phyloP scores from a whole-genome alignment of 176 grass and related monocot species.

The Hyparrhenia diplandra region DNA sequence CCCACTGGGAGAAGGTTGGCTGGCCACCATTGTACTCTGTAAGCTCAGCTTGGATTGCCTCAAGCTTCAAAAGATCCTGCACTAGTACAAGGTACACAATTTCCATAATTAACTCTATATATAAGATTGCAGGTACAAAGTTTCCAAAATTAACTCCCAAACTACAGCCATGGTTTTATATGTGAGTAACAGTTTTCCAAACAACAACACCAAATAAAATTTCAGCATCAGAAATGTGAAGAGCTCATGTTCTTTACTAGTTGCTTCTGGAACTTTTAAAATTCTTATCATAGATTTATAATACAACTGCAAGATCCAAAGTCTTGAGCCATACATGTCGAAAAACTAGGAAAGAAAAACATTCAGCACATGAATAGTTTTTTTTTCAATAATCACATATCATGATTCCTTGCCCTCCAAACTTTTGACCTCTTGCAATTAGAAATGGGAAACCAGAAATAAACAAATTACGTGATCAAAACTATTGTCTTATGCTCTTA shows the following conservation, averaged over 20 bases:
- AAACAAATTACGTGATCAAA: background rate
- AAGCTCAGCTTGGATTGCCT: conserved; percentile 48
- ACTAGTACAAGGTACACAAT: conserved; percentile 14
- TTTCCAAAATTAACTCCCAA: background rate
- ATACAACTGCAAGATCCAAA: background rate
- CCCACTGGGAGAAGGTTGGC: conserved; percentile 77
- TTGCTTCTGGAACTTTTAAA: background rate
- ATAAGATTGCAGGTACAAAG: background rate
- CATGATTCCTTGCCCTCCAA: background rate
- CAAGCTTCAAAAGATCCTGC: conserved; percentile 77
- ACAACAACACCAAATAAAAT: background rate
- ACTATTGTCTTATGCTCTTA: background rate
- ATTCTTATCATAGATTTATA: background rate
- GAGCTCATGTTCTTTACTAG: background rate
- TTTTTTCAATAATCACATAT: background rate
- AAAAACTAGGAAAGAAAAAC: no score
- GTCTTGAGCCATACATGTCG: no score
- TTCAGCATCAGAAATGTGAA: background rate
- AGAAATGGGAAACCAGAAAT: background rate
- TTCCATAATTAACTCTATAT: conserved; percentile 1
- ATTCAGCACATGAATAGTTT: no score
- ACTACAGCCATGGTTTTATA: background rate
- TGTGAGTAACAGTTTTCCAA: background rate
- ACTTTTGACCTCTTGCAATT: background rate
- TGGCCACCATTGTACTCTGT: conserved; percentile 43